phyloP scores from a whole-genome alignment of 2,329 filamentous ascomycete species.

The Xylariaceae sp. region DNA sequence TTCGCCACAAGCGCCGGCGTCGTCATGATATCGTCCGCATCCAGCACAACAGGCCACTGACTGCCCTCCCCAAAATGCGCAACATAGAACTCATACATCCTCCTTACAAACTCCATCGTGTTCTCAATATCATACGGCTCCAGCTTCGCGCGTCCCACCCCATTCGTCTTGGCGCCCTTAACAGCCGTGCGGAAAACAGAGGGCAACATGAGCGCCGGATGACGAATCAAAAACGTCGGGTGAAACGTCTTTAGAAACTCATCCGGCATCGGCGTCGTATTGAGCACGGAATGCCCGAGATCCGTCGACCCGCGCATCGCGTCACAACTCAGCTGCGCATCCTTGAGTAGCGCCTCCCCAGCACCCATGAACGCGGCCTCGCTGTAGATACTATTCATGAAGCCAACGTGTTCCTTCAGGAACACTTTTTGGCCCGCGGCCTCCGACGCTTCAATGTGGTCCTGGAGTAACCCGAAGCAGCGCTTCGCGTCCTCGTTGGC shows the following conservation, averaged over 20 bases:
- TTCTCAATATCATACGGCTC: constrained; percentile 14
- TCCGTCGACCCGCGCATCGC: neutral
- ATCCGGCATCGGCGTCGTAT: constrained; percentile 14
- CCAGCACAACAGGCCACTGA: constrained; percentile 18
- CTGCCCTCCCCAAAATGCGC: constrained; percentile 9
- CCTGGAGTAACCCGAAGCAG: constrained; percentile 12
- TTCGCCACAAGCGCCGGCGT: constrained; percentile 15
- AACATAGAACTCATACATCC: constrained; percentile 14
- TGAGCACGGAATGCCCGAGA: constrained; percentile 15
- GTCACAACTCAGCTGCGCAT: neutral
- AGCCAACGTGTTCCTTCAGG: constrained; percentile 18
- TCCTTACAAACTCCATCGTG: constrained; percentile 11
- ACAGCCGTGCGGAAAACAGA: constrained; percentile 17
- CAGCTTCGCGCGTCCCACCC: constrained; percentile 1
- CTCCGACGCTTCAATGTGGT: constrained; percentile 15
- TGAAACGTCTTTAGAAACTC: constrained; percentile 19
- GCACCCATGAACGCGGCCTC: constrained; percentile 2
- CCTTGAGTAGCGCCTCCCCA: neutral
- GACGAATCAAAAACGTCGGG: constrained; percentile 21
- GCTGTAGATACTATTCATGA: constrained; percentile 5
- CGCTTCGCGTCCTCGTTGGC: neutral
- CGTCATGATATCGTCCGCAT: constrained; percentile 19
- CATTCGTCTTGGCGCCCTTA: constrained; percentile 5
- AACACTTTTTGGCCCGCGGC: constrained; percentile 10
- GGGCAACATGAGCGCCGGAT: constrained; percentile 18